A percentile compares a stretch with the other conserved stretches of the same genome.
Conservation (phyloP, 2,329 filamentous ascomycete genomes). For the Penicillium sp. region DNA sequence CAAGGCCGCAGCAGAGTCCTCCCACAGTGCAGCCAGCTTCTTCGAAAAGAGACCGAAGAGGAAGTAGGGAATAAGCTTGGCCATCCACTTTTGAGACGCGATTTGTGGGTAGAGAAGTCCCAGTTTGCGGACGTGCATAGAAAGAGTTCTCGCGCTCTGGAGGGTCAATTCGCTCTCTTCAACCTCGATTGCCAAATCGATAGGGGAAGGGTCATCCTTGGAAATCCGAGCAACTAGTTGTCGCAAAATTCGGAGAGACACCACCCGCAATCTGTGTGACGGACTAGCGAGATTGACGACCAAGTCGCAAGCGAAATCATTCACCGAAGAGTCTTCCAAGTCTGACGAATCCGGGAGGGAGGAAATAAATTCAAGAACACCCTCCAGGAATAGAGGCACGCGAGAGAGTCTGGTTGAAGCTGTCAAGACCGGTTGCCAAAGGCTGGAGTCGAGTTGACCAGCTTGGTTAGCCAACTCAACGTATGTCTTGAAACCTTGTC, state of each 20-base stretch:
- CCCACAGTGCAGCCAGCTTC: constrained; percentile 81
- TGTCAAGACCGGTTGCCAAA: constrained; percentile 66
- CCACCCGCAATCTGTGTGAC: constrained; percentile 70
- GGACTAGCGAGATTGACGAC: constrained; percentile 72
- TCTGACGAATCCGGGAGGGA: constrained; percentile 25
- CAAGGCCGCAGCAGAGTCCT: constrained; percentile 73
- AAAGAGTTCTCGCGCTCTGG: constrained; percentile 71
- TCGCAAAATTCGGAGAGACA: constrained; percentile 70
- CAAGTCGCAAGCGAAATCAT: constrained; percentile 63
- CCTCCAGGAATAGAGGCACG: constrained; percentile 65
- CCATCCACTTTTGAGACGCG: constrained; percentile 62
- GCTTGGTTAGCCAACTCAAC: constrained; percentile 62
- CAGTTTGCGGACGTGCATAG: constrained; percentile 82
- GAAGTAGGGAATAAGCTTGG: constrained; percentile 72
- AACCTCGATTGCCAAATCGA: constrained; percentile 68
- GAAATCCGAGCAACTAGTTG: constrained; percentile 53
- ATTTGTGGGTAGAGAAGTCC: constrained; percentile 62
- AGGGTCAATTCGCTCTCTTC: constrained; percentile 78
- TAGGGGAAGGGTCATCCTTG: constrained; percentile 46
- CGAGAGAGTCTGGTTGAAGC: constrained; percentile 66
- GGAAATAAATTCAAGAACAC: constrained; percentile 53
- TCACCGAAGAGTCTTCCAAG: constrained; percentile 56
- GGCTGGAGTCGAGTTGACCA: constrained; percentile 56
- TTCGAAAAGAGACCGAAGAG: constrained; percentile 88
- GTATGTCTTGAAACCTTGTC: constrained; percentile 72